Evolutionary conservation across 2,329 filamentous ascomycete species (phyloP), one percentile per base, ranked within the genome.

Genomic region (Ceratocystis harringtonii): DNA sequence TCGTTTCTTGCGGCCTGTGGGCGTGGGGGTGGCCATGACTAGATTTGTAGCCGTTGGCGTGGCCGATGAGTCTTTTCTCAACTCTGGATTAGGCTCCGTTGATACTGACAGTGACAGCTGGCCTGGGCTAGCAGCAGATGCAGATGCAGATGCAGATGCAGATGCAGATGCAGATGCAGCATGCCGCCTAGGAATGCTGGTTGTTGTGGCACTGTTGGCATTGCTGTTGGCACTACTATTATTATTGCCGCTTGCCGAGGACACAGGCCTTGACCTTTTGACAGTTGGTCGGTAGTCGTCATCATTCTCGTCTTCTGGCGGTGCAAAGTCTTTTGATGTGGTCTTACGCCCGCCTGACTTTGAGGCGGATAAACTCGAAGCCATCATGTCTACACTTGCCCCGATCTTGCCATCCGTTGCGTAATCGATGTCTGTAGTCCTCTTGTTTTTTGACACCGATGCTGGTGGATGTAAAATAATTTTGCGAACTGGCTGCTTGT

Each of bases 401-500:
- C 25, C 44, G 2, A 22, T 41, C 17, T 44, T 52, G 17, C 25
- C 45, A 25, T n/a, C 71, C 8, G 32, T 48, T 48, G 61, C 32
- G 50, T 17, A 43, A 17, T 28, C 36, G 50, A n/a, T 44, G 41
- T 64, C 52, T 15, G 22, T 30, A 43, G 48, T 43, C 22, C 50
- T 17, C 44, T 64, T 64, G 61, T 67, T 69, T 66, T 71, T 71
- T 63, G 70, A 68, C 62, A 65, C 69, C 66, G 69, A 70, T 55
- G 71, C 73, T 63, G 75, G 76, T 32, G 74, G 73, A 71, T 78
- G 78, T 65, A 80, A 70, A 44, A 80, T 77, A 63, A 81, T 79
- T 70, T 75, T 80, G 67, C 76, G 75, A 44, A 76, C 73, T 5
- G 62, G 57, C 25, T 61, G 55, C 45, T 65, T 64, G 12, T 62